Evolutionary conservation across 2,329 filamentous ascomycete genomes (phyloP).

Genomic region (Chaetomium sp.): DNA sequence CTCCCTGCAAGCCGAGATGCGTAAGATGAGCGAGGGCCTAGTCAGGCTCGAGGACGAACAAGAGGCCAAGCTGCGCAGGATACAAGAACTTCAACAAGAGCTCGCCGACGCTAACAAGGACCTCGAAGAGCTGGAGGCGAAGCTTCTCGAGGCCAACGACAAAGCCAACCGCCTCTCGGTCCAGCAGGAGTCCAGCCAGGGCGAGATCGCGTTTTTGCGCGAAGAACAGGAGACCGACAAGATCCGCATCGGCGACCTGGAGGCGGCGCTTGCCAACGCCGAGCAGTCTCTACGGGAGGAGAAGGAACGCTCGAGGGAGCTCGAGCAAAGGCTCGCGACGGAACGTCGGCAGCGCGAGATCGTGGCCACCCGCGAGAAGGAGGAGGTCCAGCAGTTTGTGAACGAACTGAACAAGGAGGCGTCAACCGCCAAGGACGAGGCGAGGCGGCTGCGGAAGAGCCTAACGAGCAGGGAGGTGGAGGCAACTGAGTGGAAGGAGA

Average conservation of each 20-base stretch:
- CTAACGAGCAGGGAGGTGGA: slow-evolving; percentile 84
- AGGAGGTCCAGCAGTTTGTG: slow-evolving; percentile 90
- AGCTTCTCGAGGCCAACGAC: slow-evolving; percentile 79
- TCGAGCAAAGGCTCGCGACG: slow-evolving; percentile 73
- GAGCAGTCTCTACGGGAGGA: slow-evolving; percentile 82
- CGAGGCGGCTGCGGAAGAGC: slow-evolving; percentile 77
- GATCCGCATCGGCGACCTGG: slow-evolving; percentile 93
- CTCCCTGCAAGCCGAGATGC: slow-evolving; percentile 92
- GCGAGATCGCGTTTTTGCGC: slow-evolving; percentile 90
- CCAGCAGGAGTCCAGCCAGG: slow-evolving; percentile 88
- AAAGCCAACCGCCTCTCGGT: slow-evolving; percentile 88
- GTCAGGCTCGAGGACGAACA: slow-evolving; percentile 89
- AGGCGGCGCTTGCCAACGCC: slow-evolving; percentile 77
- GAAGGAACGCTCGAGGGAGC: slow-evolving; percentile 71
- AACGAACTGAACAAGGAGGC: slow-evolving; percentile 89
- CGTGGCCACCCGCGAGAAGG: slow-evolving; percentile 84
- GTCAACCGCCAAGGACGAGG: slow-evolving; percentile 81
- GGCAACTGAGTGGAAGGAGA: slow-evolving; percentile 86
- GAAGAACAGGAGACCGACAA: slow-evolving; percentile 98
- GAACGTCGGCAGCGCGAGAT: slow-evolving; percentile 87
- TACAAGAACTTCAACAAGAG: slow-evolving; percentile 81
- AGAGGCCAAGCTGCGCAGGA: slow-evolving; percentile 73
- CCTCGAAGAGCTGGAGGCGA: slow-evolving; percentile 80
- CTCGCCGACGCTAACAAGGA: slow-evolving; percentile 83
- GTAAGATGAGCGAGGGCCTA: slow-evolving; percentile 83